Percentiles rank a stretch among this genome's conserved stretches.
These are phyloP conservation scores for Leonotis leonurus DNA, from an alignment of 257 asterid genomes.

Conservation along the genomic window DNA sequence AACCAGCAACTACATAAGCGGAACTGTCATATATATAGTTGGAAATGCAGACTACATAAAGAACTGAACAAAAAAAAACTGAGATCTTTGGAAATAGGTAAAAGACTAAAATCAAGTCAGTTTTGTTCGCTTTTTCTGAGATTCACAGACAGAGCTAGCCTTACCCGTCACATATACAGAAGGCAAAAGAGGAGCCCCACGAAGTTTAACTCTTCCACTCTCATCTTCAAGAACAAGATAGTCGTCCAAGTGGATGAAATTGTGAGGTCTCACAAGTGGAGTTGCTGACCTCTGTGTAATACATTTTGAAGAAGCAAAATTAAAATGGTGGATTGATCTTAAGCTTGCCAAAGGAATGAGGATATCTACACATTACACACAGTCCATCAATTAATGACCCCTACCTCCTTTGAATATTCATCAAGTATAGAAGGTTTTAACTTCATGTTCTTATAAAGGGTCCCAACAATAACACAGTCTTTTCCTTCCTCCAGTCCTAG, in stretches of 20 bases:
- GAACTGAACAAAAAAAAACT: background rate
- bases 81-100: background rate
- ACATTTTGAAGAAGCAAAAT: slow-evolving; percentile 7
- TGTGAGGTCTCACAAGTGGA: slow-evolving; percentile 68
- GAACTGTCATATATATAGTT: background rate
- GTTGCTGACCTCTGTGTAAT: slow-evolving; percentile 62
- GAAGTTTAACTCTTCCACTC: slow-evolving; percentile 89
- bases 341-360: too few species aligned
- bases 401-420: slow-evolving; percentile 97
- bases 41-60: background rate
- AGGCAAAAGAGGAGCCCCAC: slow-evolving; percentile 56
- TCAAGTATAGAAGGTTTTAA: slow-evolving; percentile 87
- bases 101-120: background rate
- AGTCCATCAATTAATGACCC: background rate
- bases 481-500: slow-evolving; percentile 77
- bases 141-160: too few species aligned
- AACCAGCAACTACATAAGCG: background rate
- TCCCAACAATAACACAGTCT: slow-evolving; percentile 82
- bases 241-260: slow-evolving; percentile 70
- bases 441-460: slow-evolving; percentile 88
- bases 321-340: slow-evolving; percentile 8
- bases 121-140: too few species aligned
- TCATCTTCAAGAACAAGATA: slow-evolving; percentile 83
- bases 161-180: slow-evolving; percentile 82
- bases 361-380: too few species aligned